These are phyloP conservation scores for Eucalyptus camaldulensis DNA, from an alignment of 345 rosid genomes.

Conservation along the genomic window DNA sequence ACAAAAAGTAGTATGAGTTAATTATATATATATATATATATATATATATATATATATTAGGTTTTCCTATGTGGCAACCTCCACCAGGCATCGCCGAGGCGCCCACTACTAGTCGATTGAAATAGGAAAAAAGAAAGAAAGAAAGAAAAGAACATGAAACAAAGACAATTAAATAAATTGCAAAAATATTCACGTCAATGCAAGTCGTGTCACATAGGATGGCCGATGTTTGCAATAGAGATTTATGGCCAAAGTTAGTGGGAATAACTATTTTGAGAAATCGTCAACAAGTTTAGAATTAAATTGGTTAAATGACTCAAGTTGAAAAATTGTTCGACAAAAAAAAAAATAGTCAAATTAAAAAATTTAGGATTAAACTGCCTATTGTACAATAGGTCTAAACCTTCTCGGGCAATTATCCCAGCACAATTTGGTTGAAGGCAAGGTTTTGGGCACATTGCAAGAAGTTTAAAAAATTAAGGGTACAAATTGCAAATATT, in stretches of 20 bases:
- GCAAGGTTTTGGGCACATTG: background rate
- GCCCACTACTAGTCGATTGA: background rate
- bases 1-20: no score
- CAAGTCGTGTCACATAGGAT: background rate
- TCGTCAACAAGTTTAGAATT: background rate
- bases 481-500: background rate
- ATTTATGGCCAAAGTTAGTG: accelerated
- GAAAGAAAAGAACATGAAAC: accelerated
- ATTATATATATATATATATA: no score
- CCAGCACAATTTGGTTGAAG: background rate
- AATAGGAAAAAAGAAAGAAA: background rate
- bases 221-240: accelerated
- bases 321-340: background rate
- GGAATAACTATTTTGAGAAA: background rate
- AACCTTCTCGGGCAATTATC: background rate
- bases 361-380: background rate
- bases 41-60: no score
- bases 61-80: background rate
- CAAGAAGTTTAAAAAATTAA: background rate
- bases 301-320: background rate
- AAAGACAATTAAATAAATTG: background rate
- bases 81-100: background rate
- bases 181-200: background rate
- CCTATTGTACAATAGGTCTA: no score
- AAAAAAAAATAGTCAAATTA: background rate